Evolutionary conservation across 2,329 filamentous ascomycete species (phyloP), one percentile per base, ranked within the genome.

Genomic region (Fusarium nanum): DNA sequence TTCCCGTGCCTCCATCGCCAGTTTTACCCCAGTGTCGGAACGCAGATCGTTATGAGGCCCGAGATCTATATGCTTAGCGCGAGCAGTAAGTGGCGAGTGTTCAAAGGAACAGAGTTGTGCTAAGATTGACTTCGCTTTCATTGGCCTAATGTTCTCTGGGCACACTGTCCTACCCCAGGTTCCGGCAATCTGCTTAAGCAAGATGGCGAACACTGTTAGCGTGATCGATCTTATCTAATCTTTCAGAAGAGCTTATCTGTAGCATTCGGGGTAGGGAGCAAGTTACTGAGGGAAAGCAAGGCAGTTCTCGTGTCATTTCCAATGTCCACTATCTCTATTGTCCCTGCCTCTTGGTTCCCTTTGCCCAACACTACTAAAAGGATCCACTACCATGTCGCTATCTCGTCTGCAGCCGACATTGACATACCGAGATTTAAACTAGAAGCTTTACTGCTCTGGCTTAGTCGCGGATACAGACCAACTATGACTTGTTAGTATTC

Each of bases 401-500:
- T 9, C 34, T 10, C 34, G 10, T 37, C 32, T 6, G 10, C 9
- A 37, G 9, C 16, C 5, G 9, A 37, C 34, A 16, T 44, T 5
- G 11, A 16, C 22, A 16, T 13, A 44, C 8, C 20, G 16, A 10
- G 20, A 2, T 7, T 5, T 6, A 5, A 10, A 9, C 2, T 23
- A 42, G 13, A 42, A 23, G 14, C 9, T 44, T 42, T 44, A 44
- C 5, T 44, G 4, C 2, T 53, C 7, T 0, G 50, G 30, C 4
- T 41, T 60, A 1, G 52, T 46, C 1, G 56, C 56, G n/a, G 57
- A 60, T 0, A 60, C 25, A 2, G 56, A 60, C 56, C 56, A 60
- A 3, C 56, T 60, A 3, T 14, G 12, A 2, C 6, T 11, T 0
- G 18, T 59, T 2, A 59, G 3, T 0, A 0, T 8, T 1, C 11